Percentiles rank a stretch among this genome's conserved stretches.
Conservation (phyloP, 495 filamentous ascomycete genomes). For the Xylaria curta region DNA sequence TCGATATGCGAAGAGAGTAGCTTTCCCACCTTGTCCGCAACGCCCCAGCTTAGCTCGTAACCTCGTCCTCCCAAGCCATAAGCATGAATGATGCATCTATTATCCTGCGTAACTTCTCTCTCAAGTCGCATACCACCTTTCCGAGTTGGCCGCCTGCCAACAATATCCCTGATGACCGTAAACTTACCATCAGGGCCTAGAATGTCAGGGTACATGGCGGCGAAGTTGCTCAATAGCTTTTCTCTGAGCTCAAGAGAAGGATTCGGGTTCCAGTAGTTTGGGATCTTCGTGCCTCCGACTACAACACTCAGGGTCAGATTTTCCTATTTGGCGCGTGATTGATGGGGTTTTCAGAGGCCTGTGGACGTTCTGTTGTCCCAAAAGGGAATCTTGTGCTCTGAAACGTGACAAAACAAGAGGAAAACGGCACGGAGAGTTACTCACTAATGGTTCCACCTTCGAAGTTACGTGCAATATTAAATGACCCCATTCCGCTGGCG, state of each 20-base stretch:
- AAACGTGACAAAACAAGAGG: no score
- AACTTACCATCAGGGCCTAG: conserved; percentile 39
- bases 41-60: conserved; percentile 59
- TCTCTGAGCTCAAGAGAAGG: conserved; percentile 55
- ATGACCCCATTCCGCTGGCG: conserved; percentile 63
- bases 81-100: conserved; percentile 60
- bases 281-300: conserved; percentile 68
- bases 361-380: no score
- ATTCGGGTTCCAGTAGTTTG: conserved; percentile 59
- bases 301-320: no score
- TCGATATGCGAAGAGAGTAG: conserved; percentile 39
- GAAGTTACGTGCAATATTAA: conserved; percentile 64
- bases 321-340: no score
- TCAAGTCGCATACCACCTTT: conserved; percentile 52
- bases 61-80: conserved; percentile 69
- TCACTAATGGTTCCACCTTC: conserved; percentile 62
- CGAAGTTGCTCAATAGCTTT: conserved; percentile 51
- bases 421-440: no score
- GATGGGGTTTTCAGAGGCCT: no score
- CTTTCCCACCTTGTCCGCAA: conserved; percentile 48
- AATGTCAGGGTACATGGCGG: conserved; percentile 47
- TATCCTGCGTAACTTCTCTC: conserved; percentile 44
- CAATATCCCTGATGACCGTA: conserved; percentile 51
- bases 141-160: conserved; percentile 52
- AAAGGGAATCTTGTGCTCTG: no score